Evolutionary conservation across 2,329 filamentous ascomycete genomes (phyloP), one percentile per base, ranked within the genome.

Genomic region (Parasarocladium wereldwijsianum): DNA sequence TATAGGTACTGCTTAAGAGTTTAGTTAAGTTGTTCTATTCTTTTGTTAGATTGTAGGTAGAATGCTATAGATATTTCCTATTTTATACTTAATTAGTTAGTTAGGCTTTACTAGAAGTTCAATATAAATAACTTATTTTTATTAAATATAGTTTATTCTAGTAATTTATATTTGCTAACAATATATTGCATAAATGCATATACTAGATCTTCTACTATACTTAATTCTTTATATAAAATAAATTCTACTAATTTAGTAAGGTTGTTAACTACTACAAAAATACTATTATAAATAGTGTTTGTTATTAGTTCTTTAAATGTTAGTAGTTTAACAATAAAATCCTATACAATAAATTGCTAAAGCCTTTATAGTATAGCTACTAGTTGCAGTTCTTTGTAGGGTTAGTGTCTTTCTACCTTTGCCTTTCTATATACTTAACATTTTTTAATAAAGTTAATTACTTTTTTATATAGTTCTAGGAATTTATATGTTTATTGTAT

Each of bases 391-490:
- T 35, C 17, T 34, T 26, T 28, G 30, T 29, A 31, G 17, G 31
- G 26, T 27, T 35, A 34, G 33, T 38, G 33, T 29, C 24, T 31
- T 12, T 24, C 32, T 23, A 22, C 33, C 32, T 35, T 35, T 26
- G 17, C 27, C 31, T 23, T 27, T 29, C n/a, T 3, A 29, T 25
- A 14, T 14, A 3, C 19, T 33, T 21, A 12, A 29, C 18, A 17
- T 17, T 33, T 24, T 33, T 29, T 20, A 4, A 13, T 12, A 30
- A 11, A 21, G 17, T 10, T 29, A 26, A 29, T 10, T 29, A 25
- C 21, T 14, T 12, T 29, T 26, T 14, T 30, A 21, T 32, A 17
- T n/a, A n/a, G 8, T 8, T 27, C 18, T 21, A 21, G 26, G n/a
- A 33, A 23, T 25, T 29, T 21, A 29, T 20, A 29, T 13, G 27